Conservation (phyloP, 805 yeast genomes). For the Candida tallmaniae region DNA sequence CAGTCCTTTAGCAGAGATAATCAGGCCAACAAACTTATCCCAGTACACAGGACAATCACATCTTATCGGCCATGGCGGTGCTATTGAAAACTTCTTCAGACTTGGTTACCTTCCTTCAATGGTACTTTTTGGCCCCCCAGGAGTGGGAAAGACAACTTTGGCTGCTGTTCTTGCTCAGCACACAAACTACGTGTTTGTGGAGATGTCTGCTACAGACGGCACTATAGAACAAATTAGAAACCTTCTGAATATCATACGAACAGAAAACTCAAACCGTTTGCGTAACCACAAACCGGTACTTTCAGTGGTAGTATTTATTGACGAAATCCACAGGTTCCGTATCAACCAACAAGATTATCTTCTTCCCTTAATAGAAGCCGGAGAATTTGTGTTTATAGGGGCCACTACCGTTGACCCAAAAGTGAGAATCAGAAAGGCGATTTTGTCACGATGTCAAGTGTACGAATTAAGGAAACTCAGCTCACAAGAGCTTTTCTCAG, state of each 20-base stretch:
- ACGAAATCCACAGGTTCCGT: constrained; percentile 88
- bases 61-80: constrained; percentile 61
- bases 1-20: constrained; percentile 14
- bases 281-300: constrained; percentile 28
- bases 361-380: constrained; percentile 78
- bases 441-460: constrained; percentile 79
- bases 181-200: constrained; percentile 60
- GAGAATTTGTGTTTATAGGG: constrained; percentile 78
- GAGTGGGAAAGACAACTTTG: constrained; percentile 89
- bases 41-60: constrained; percentile 86
- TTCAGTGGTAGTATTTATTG: constrained; percentile 64
- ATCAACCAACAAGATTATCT: constrained; percentile 86
- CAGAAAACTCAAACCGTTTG: constrained; percentile 42
- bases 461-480: constrained; percentile 59
- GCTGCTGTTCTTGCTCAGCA: constrained; percentile 59
- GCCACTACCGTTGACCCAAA: constrained; percentile 97
- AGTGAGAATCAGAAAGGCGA: constrained; percentile 74
- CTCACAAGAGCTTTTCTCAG: constrained; percentile 43
- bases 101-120: constrained; percentile 74
- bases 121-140: constrained; percentile 94
- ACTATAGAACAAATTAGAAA: constrained; percentile 63
- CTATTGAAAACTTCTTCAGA: constrained; percentile 59
- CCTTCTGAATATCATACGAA: constrained; percentile 46
- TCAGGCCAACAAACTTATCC: constrained; percentile 69
- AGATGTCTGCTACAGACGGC: constrained; percentile 79